A percentile compares a stretch with the other conserved stretches of the same genome.
Evolutionary conservation across 2,329 filamentous ascomycete species (phyloP).

Genomic region (Fusarium floridanum): DNA sequence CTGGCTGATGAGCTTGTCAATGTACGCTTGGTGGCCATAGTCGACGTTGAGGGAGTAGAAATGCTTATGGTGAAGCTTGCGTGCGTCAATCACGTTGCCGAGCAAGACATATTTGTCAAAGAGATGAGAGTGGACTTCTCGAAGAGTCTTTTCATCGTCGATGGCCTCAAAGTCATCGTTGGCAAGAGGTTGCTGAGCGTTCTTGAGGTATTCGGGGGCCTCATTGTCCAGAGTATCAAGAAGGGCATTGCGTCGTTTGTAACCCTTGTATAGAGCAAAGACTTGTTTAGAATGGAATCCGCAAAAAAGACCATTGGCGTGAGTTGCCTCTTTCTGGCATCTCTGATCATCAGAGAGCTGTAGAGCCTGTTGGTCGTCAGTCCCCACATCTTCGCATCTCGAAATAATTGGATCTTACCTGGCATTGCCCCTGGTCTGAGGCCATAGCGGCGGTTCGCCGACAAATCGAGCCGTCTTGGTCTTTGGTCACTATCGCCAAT

Average conservation of each 20-base stretch:
- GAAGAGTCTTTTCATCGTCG: conserved; percentile 18
- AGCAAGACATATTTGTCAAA: conserved; percentile 41
- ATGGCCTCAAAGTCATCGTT: conserved; percentile 40
- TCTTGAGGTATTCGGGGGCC: conserved; percentile 27
- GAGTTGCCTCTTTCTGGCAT: conserved; percentile 64
- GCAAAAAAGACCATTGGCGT: conserved; percentile 44
- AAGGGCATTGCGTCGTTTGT: conserved; percentile 44
- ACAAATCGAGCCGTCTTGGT: neutral
- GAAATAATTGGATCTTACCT: neutral
- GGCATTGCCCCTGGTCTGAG: conserved; percentile 5
- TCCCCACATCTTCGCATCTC: rapidly evolving
- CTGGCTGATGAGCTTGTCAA: conserved; percentile 44
- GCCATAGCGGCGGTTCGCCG: neutral
- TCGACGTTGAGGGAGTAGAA: conserved; percentile 43
- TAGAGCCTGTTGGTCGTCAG: conserved; percentile 22
- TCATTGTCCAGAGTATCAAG: conserved; percentile 38
- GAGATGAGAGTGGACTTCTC: conserved; percentile 37
- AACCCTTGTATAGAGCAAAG: conserved; percentile 41
- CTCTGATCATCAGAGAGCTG: conserved; percentile 61
- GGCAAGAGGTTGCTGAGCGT: conserved; percentile 25
- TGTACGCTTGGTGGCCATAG: conserved; percentile 45
- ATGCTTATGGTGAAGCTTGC: conserved; percentile 42
- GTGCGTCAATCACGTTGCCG: conserved; percentile 43
- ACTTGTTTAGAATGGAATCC: conserved; percentile 42
- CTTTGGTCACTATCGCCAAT: neutral